Evolutionary conservation across 2,329 filamentous ascomycete species (phyloP), one percentile per base, ranked within the genome.

Genomic region (Chrysoporthe deuterocubensis): DNA sequence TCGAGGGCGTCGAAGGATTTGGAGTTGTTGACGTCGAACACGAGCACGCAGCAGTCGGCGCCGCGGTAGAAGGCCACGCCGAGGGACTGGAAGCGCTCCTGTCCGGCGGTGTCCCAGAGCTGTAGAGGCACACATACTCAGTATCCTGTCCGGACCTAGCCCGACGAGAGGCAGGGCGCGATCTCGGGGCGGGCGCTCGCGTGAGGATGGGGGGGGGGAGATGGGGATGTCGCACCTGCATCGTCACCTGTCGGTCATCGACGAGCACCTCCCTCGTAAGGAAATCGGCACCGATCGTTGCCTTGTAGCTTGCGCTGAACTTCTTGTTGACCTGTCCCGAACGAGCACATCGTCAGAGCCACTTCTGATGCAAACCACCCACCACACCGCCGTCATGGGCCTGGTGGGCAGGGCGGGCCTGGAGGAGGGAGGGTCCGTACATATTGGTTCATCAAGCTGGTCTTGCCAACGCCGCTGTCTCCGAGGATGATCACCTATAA

Each of bases 401-500:
- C 40, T 40, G n/a, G 57, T 34, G 11, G 4, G 42, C 40, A 60
- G 16, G 6, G 57, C 11, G 13, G 14, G 16, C 40, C 11, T 26
- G 43, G 64, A 62, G 71, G 71, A 67, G 60, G 67, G 75, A 26
- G 18, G 26, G 0, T 26, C 60, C 92, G 80, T 89, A 98, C 96
- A 92, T 98, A 99, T 98, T 99, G 96, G 84, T 99, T 99, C 96
- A 99, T 99, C 88, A 99, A 90, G 82, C 94, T 97, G 70, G 96
- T 99, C 88, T 99, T 99, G 80, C 96, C 96, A 71, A 99, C 96
- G 83, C 96, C 96, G 81, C 95, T 98, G 81, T 99, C 96, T 75
- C 96, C 96, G 75, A 99, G 90, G 82, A 99, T 98, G 77, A 99
- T 99, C 77, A 99, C 94, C 95, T 98, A 76, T 58, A 72, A 64